phyloP scores from a whole-genome alignment of 805 yeast genomes.

The Spathaspora gorwiae region DNA sequence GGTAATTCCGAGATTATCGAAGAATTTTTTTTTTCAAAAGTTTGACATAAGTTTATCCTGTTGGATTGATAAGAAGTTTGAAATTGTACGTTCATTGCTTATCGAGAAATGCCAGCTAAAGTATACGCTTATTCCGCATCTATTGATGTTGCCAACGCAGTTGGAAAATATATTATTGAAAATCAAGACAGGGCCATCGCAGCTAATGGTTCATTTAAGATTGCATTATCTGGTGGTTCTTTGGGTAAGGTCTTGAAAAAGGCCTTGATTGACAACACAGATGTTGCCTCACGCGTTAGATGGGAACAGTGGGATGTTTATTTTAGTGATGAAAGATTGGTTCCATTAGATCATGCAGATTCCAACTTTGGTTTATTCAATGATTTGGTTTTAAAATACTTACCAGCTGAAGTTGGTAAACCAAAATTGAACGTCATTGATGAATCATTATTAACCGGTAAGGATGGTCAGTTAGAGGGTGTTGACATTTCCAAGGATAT shows the following conservation, averaged over 20 bases:
- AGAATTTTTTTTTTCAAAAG: no score
- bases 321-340: conserved; percentile 89
- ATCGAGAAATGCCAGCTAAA: conserved; percentile 21
- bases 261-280: conserved; percentile 59
- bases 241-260: conserved; percentile 66
- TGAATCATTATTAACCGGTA: conserved; percentile 53
- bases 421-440: conserved; percentile 69
- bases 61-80: no score
- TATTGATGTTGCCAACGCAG: conserved; percentile 56
- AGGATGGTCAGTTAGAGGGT: conserved; percentile 37
- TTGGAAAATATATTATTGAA: conserved; percentile 59
- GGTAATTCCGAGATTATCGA: no score
- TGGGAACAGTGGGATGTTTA: conserved; percentile 79
- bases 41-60: no score
- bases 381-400: conserved; percentile 50
- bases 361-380: conserved; percentile 83
- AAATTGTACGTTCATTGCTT: no score
- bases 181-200: conserved; percentile 60
- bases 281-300: conserved; percentile 40
- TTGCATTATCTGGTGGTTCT: conserved; percentile 92
- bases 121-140: conserved; percentile 52
- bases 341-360: conserved; percentile 75
- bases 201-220: conserved; percentile 45
- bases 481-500: conserved; percentile 43
- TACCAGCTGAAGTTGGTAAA: conserved; percentile 34